Conservation (phyloP, 2,329 filamentous ascomycete genomes). For the Drechslerella coelobrocha region DNA sequence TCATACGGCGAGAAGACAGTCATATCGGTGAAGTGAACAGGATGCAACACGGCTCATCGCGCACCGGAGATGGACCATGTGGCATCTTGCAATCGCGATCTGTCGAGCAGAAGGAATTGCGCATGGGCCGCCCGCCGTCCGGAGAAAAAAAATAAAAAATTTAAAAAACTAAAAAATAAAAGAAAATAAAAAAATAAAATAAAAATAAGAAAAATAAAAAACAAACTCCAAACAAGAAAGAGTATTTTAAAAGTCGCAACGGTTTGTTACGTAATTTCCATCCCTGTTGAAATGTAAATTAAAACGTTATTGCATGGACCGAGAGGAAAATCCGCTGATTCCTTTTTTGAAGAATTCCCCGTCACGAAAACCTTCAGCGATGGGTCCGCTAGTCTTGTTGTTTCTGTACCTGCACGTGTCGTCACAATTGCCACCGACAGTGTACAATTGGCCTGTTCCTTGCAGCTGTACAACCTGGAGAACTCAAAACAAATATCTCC, state of each 20-base stretch:
- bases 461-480: slow-evolving; percentile 7
- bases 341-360: not conserved
- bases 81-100: too few relatives aligned
- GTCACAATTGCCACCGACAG: not conserved
- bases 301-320: slow-evolving; percentile 1
- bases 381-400: not conserved
- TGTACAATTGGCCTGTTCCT: slow-evolving; percentile 4
- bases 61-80: too few relatives aligned
- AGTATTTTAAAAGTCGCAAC: not conserved
- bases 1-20: too few relatives aligned
- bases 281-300: not conserved
- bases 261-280: not conserved
- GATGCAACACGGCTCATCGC: too few relatives aligned
- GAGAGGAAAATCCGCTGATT: too few relatives aligned
- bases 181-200: too few relatives aligned
- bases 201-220: too few relatives aligned
- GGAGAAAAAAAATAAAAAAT: too few relatives aligned
- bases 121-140: too few relatives aligned
- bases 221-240: not conserved
- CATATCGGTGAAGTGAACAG: too few relatives aligned
- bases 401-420: not conserved
- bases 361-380: not conserved
- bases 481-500: slow-evolving; percentile 37
- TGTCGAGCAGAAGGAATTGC: too few relatives aligned
- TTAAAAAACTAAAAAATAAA: too few relatives aligned